phyloP scores from a whole-genome alignment of 805 yeast species.

The Ogataea kodamae region DNA sequence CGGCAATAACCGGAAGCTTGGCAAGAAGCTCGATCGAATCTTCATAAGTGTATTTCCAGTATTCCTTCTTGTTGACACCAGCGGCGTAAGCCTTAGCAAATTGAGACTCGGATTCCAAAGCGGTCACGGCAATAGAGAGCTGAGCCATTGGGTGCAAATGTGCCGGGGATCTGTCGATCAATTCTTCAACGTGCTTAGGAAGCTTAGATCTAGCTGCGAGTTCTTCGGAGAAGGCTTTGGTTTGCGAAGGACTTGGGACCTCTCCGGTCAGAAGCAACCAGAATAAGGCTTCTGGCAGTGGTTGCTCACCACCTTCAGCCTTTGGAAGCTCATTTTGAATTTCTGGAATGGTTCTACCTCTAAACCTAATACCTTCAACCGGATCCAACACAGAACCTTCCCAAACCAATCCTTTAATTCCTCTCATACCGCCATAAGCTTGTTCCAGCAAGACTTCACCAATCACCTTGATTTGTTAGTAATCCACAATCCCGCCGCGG shows the following conservation, averaged over 20 bases:
- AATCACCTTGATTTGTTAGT: constrained; percentile 38
- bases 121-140: constrained; percentile 77
- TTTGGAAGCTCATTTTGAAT: constrained; percentile 71
- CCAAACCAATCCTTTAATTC: constrained; percentile 82
- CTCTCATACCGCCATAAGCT: constrained; percentile 91
- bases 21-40: constrained; percentile 78
- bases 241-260: constrained; percentile 70
- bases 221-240: constrained; percentile 67
- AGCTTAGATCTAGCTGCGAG: constrained; percentile 73
- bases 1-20: constrained; percentile 77
- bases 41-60: constrained; percentile 82
- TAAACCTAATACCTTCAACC: constrained; percentile 81
- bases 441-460: constrained; percentile 75
- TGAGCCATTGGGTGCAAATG: constrained; percentile 88
- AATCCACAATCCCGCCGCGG: constrained; percentile 1
- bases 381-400: constrained; percentile 86
- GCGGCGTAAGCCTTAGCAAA: constrained; percentile 82
- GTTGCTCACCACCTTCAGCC: constrained; percentile 61
- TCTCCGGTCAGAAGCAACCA: constrained; percentile 84
- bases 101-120: constrained; percentile 77
- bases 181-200: constrained; percentile 73
- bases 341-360: constrained; percentile 81
- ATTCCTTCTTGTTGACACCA: constrained; percentile 78
- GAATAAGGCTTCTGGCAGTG: constrained; percentile 76
- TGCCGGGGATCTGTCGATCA: constrained; percentile 71